phyloP scores from a whole-genome alignment of 768 basidiomycete genomes.

The Psilocybe cyanescens region DNA sequence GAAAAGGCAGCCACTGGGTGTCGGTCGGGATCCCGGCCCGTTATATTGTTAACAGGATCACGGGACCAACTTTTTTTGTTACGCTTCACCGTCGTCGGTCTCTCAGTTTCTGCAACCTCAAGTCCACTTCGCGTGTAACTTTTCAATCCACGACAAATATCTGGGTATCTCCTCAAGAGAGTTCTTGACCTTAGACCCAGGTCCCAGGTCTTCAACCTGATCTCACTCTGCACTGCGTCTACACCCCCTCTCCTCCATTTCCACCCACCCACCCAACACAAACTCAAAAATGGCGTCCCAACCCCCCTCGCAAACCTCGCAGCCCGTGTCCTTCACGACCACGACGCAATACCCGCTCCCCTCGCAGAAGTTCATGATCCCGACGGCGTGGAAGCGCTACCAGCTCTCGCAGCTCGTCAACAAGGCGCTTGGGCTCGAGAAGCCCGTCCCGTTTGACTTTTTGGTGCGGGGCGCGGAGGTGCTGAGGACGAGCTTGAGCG shows the following conservation, averaged over 20 bases:
- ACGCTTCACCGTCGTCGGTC: not conserved
- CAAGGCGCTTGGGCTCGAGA: conserved; percentile 78
- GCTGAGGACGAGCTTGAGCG: conserved; percentile 67
- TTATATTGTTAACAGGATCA: not conserved
- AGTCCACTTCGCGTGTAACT: not conserved
- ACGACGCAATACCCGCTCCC: conserved; percentile 76
- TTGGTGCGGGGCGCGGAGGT: conserved; percentile 76
- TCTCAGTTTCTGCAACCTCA: not conserved
- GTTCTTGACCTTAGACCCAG: too few relatives aligned
- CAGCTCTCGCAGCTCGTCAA: conserved; percentile 97
- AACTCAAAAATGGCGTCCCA: not conserved
- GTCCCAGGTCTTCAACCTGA: too few relatives aligned
- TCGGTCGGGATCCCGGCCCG: too few relatives aligned
- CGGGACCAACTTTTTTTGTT: conserved; percentile 4
- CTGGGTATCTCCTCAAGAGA: not conserved
- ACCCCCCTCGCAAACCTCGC: conserved; percentile 16
- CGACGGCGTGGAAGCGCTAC: conserved; percentile 88
- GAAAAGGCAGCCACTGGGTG: too few relatives aligned
- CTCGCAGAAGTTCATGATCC: conserved; percentile 91
- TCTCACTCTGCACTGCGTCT: too few relatives aligned
- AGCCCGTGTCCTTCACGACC: conserved; percentile 76
- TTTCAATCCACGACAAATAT: not conserved
- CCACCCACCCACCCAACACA: not conserved
- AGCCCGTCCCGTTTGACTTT: conserved; percentile 92
- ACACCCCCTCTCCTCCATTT: too few relatives aligned